A percentile compares a stretch with the other conserved stretches of the same genome.
These are phyloP conservation scores for Ustilaginoidea virens DNA, from an alignment of 2,329 filamentous ascomycete species.

Conservation along the genomic window DNA sequence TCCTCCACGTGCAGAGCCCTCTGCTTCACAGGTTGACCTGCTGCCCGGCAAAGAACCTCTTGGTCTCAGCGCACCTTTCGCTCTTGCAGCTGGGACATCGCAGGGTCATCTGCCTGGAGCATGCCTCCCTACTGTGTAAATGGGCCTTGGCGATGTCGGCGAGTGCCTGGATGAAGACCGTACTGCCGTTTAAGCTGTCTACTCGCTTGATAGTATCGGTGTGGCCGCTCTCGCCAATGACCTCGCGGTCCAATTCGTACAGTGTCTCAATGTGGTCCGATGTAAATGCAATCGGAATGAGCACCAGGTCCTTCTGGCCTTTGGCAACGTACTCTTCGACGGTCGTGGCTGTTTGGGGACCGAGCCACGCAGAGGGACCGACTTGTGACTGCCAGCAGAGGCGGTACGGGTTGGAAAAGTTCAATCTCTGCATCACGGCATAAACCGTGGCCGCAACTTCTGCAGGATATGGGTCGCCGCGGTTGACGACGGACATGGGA, in stretches of 20 bases:
- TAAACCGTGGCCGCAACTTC: slow-evolving; percentile 94
- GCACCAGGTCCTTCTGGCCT: slow-evolving; percentile 77
- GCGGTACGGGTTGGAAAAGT: slow-evolving; percentile 79
- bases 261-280: slow-evolving; percentile 98
- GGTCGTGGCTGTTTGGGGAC: slow-evolving; percentile 78
- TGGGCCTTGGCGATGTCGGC: slow-evolving; percentile 77
- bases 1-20: neutral
- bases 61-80: slow-evolving; percentile 68
- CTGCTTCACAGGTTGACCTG: slow-evolving; percentile 15
- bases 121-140: slow-evolving; percentile 49
- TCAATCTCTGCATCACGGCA: slow-evolving; percentile 86
- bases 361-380: slow-evolving; percentile 86
- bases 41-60: slow-evolving; percentile 45
- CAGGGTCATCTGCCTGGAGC: slow-evolving; percentile 74
- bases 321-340: slow-evolving; percentile 82
- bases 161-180: slow-evolving; percentile 77
- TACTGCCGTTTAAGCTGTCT: slow-evolving; percentile 83
- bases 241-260: slow-evolving; percentile 85
- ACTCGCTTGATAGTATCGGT: slow-evolving; percentile 72
- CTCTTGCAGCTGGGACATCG: slow-evolving; percentile 90
- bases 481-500: slow-evolving; percentile 94
- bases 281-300: slow-evolving; percentile 94
- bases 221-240: slow-evolving; percentile 75
- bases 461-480: slow-evolving; percentile 86
- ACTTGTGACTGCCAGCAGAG: slow-evolving; percentile 98